Evolutionary conservation across 2,329 filamentous ascomycete genomes (phyloP).

Genomic region (Sporothrix inflata): DNA sequence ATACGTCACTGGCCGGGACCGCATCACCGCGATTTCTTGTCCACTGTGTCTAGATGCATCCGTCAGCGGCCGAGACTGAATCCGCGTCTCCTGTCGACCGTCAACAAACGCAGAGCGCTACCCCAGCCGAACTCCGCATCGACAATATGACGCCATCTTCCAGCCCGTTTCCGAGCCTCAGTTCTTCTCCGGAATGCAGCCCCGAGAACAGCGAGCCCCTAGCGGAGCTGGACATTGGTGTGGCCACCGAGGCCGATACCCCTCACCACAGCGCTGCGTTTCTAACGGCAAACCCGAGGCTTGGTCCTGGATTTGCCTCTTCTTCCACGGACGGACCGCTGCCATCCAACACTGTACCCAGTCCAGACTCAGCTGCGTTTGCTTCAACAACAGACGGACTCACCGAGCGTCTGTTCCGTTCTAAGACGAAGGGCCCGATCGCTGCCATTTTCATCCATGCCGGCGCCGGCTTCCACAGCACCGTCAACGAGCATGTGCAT

Average conservation of each 20-base stretch:
- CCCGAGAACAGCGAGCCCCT: background rate
- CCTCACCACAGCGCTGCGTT: background rate
- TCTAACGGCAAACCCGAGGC: slow-evolving; percentile 1
- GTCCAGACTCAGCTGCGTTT: slow-evolving; percentile 9
- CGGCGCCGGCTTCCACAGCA: slow-evolving; percentile 90
- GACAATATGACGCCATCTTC: slow-evolving; percentile 13
- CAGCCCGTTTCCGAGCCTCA: slow-evolving; percentile 32
- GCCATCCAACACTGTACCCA: background rate
- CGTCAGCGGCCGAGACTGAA: background rate
- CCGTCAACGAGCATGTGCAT: slow-evolving; percentile 81
- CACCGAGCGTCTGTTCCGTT: slow-evolving; percentile 37
- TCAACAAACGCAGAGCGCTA: background rate
- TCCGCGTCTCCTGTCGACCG: background rate
- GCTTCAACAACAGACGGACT: slow-evolving; percentile 32
- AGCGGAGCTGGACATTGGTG: background rate
- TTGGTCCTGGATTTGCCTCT: background rate
- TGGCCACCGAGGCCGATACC: background rate
- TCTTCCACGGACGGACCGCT: background rate
- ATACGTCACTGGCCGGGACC: background rate
- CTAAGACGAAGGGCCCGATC: slow-evolving; percentile 32
- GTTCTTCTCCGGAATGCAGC: slow-evolving; percentile 20
- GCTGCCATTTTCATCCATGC: slow-evolving; percentile 91
- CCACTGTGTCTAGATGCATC: background rate
- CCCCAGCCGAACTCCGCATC: background rate
- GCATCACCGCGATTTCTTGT: no score